Evolutionary conservation across 192 early-diverging fungal genomes (phyloP).

Genomic region (Cetraspora pellucida): DNA sequence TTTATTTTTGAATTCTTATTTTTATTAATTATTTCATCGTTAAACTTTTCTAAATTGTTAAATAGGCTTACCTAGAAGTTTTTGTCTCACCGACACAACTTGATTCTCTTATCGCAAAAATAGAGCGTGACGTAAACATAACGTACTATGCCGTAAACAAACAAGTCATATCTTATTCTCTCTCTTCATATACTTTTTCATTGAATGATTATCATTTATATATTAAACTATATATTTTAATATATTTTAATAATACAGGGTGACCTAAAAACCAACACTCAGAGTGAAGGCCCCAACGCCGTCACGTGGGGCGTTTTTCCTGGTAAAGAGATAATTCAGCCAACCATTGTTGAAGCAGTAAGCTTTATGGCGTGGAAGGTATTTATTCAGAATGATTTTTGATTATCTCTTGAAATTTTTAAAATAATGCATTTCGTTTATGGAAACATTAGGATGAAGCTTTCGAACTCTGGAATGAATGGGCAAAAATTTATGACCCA

Average conservation of each 20-base stretch:
- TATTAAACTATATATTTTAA: not conserved
- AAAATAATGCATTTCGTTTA: not conserved
- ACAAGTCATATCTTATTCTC: constrained; percentile 41
- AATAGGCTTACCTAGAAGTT: constrained; percentile 89
- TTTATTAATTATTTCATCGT: not conserved
- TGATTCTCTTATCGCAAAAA: constrained; percentile 70
- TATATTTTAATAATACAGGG: constrained; percentile 65
- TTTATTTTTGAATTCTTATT: not conserved
- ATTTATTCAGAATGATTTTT: constrained; percentile 8
- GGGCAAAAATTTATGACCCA: constrained; percentile 73
- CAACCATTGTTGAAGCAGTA: constrained; percentile 90
- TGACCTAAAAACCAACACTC: constrained; percentile 88
- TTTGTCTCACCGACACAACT: constrained; percentile 76
- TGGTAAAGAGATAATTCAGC: constrained; percentile 93
- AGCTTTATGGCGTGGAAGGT: constrained; percentile 94
- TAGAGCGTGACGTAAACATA: constrained; percentile 66
- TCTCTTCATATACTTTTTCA: not conserved
- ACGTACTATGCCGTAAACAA: constrained; percentile 92
- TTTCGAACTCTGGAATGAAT: constrained; percentile 90
- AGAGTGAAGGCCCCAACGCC: constrained; percentile 85
- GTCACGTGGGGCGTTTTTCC: constrained; percentile 99
- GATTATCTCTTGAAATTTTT: not conserved
- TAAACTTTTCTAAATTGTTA: not conserved
- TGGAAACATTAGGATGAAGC: constrained; percentile 71
- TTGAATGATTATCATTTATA: not conserved